phyloP scores from a whole-genome alignment of 2,329 filamentous ascomycete species.

The Sporothrix mexicana region DNA sequence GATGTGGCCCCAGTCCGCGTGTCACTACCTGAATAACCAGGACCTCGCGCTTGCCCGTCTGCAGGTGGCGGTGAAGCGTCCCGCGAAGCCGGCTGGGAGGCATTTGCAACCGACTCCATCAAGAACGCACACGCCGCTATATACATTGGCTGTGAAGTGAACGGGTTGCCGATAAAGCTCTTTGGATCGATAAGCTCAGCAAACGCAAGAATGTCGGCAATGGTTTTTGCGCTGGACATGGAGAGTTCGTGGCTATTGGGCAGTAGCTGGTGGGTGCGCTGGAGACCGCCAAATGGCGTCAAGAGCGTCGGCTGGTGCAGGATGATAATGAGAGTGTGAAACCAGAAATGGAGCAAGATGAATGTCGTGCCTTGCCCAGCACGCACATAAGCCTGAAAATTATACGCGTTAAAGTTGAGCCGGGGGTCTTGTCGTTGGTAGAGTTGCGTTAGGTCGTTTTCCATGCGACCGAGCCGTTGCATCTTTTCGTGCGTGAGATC shows the following conservation, averaged over 20 bases:
- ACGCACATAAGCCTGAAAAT: constrained; percentile 85
- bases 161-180: constrained; percentile 85
- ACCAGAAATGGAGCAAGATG: constrained; percentile 86
- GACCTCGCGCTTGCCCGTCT: constrained; percentile 14
- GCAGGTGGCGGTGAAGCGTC: constrained; percentile 57
- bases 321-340: constrained; percentile 83
- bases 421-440: constrained; percentile 76
- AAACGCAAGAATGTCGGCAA: constrained; percentile 86
- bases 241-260: constrained; percentile 80
- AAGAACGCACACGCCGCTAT: constrained; percentile 89
- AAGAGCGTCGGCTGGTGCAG: constrained; percentile 83
- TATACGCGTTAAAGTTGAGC: constrained; percentile 82
- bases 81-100: constrained; percentile 69
- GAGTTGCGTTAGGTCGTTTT: constrained; percentile 73
- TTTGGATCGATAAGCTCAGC: constrained; percentile 84
- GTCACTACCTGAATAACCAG: not conserved
- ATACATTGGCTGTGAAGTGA: constrained; percentile 89
- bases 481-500: constrained; percentile 79
- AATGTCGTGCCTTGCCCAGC: constrained; percentile 85
- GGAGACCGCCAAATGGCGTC: constrained; percentile 70
- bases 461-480: constrained; percentile 75
- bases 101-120: constrained; percentile 77
- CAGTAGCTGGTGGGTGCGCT: constrained; percentile 71
- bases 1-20: constrained; percentile 45
- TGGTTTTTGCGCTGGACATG: constrained; percentile 90